Evolutionary conservation across 2,329 filamentous ascomycete genomes (phyloP).

Genomic region (Fusarium sp.): DNA sequence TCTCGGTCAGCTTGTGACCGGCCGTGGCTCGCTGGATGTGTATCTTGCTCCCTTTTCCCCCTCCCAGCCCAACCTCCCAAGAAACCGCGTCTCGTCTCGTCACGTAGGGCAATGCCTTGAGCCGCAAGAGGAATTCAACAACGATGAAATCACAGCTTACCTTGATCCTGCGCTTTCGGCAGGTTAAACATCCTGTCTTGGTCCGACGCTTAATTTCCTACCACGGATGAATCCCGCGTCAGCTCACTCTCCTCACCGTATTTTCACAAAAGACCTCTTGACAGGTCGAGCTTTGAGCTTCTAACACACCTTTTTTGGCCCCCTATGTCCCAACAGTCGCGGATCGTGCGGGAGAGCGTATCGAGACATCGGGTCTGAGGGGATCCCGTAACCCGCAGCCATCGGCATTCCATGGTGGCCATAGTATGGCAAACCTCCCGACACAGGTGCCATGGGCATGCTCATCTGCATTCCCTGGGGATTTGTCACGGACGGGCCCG

Average conservation of each 20-base stretch:
- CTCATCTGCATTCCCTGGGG: slow-evolving; percentile 52
- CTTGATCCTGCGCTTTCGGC: slow-evolving; percentile 72
- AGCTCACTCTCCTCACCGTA: slow-evolving; percentile 25
- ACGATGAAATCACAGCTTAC: slow-evolving; percentile 54
- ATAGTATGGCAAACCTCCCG: slow-evolving; percentile 57
- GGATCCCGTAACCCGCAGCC: slow-evolving; percentile 54
- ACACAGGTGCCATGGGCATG: slow-evolving; percentile 45
- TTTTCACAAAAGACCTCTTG: not conserved
- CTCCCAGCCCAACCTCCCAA: slow-evolving; percentile 21
- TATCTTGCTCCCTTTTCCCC: slow-evolving; percentile 21
- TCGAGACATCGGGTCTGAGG: slow-evolving; percentile 57
- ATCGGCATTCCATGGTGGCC: slow-evolving; percentile 51
- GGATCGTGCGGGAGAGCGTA: slow-evolving; percentile 63
- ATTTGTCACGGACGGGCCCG: slow-evolving; percentile 46
- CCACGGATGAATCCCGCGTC: slow-evolving; percentile 10
- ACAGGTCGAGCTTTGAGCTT: slow-evolving; percentile 3
- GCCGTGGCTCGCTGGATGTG: slow-evolving; percentile 23
- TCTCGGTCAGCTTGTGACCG: slow-evolving; percentile 20
- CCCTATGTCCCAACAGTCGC: slow-evolving; percentile 59
- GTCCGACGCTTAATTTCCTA: slow-evolving; percentile 73
- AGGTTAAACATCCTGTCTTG: slow-evolving; percentile 72
- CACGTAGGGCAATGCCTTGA: slow-evolving; percentile 12
- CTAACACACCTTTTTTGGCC: slow-evolving; percentile 68
- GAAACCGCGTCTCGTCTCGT: slow-evolving; percentile 15
- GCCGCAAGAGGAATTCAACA: slow-evolving; percentile 17